Evolutionary conservation across 2,329 filamentous ascomycete species (phyloP), one percentile per base, ranked within the genome.

Genomic region (Pseudogymnoascus sp.): DNA sequence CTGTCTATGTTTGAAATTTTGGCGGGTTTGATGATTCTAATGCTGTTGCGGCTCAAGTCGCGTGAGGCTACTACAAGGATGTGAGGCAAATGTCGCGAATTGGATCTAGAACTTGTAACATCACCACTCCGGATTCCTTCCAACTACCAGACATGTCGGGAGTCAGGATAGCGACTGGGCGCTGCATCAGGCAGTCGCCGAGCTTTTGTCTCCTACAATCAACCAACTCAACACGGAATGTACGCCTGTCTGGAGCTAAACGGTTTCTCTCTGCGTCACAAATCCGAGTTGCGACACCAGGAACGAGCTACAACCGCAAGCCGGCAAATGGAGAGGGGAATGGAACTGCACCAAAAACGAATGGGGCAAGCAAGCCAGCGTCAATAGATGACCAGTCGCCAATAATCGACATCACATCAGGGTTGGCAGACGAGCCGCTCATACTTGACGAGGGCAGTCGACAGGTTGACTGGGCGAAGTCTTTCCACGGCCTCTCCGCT

Each of bases 391-490:
- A 67, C 61, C 66, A 70, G 64, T 70, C 70, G 4, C 66, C 70
- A 13, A 69, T 72, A 63, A 63, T 68, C 39, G 70, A 74, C 47
- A 74, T 84, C 21, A 79, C 78, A 17, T 71, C 73, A 8, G 81
- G 81, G 21, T 76, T 85, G 33, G 76, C 77, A 63, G 79, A 81
- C 62, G 77, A 80, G 5, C 77, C 80, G 5, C 65, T 78, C 2
- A 71, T 77, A 37, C 71, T 80, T 17, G 72, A 78, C 64, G 78
- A 81, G 65, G 71, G 75, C 59, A 75, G 76, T 36, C 74, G 76
- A 47, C 81, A 83, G 50, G 83, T 89, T n/a, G 86, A 90, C 76
- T 90, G 87, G 87, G 84, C 86, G 17, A 82, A 82, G 58, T 89
- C 86, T 0, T 90, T 85, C 74, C 84, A 89, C 68, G 87, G 87